Evolutionary conservation across 371 early-diverging fungal genomes (phyloP).

Genomic region (Cokeromyces recurvatus): DNA sequence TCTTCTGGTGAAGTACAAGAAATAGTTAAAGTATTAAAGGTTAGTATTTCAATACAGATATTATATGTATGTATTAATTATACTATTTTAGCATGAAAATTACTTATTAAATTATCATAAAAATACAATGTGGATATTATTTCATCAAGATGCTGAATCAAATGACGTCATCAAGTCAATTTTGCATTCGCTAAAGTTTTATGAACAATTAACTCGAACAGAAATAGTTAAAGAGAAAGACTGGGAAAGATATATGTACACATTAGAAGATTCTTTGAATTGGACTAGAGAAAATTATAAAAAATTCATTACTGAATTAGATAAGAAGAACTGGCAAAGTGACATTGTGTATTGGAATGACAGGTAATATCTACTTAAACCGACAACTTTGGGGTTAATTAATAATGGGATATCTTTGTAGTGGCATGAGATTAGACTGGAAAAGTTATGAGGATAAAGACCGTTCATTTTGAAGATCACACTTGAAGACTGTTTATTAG

Average conservation of each 20-base stretch:
- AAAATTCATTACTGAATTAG: slow-evolving; percentile 45
- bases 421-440: no score
- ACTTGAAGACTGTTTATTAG: no score
- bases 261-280: slow-evolving; percentile 30
- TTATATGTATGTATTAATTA: no score
- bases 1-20: slow-evolving; percentile 34
- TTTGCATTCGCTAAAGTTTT: slow-evolving; percentile 54
- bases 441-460: no score
- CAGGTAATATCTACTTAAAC: no score
- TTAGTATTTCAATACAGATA: slow-evolving; percentile 1
- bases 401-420: no score
- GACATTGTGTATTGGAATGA: slow-evolving; percentile 65
- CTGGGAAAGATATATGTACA: slow-evolving; percentile 25
- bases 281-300: slow-evolving; percentile 50
- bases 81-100: slow-evolving; percentile 29
- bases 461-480: no score
- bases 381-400: no score
- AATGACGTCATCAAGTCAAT: slow-evolving; percentile 57
- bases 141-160: slow-evolving; percentile 49
- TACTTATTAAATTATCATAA: slow-evolving; percentile 42
- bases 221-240: slow-evolving; percentile 24
- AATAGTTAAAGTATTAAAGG: slow-evolving; percentile 34
- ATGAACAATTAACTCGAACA: slow-evolving; percentile 28
- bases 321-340: slow-evolving; percentile 54
- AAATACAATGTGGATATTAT: slow-evolving; percentile 41